A percentile compares a stretch with the other conserved stretches of the same genome.
These are phyloP conservation scores for Arthromyces matolae DNA, from an alignment of 768 basidiomycete genomes.

Conservation along the genomic window DNA sequence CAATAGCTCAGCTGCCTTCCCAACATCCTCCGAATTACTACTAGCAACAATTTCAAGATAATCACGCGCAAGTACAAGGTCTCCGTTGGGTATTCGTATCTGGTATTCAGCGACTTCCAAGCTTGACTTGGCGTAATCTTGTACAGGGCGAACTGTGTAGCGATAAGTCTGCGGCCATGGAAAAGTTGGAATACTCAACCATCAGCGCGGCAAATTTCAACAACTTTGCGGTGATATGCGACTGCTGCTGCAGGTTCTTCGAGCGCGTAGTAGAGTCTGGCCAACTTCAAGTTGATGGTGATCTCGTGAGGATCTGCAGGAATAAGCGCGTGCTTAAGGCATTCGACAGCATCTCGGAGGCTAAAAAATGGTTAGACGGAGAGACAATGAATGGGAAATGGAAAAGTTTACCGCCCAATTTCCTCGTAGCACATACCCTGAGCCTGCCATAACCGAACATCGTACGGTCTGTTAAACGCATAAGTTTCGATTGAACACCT, in stretches of 20 bases:
- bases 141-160: conserved; percentile 56
- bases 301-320: conserved; percentile 77
- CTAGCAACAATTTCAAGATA: conserved; percentile 70
- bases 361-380: conserved; percentile 36
- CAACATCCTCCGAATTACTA: conserved; percentile 82
- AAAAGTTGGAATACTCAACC: conserved; percentile 36
- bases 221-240: conserved; percentile 77
- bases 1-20: conserved; percentile 66
- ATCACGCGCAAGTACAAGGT: conserved; percentile 66
- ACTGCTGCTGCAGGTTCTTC: conserved; percentile 68
- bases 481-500: conserved; percentile 3
- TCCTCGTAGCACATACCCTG: conserved; percentile 93
- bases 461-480: conserved; percentile 69
- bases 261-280: conserved; percentile 62
- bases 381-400: background rate
- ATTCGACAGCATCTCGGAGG: conserved; percentile 84
- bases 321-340: conserved; percentile 85
- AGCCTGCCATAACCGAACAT: conserved; percentile 94
- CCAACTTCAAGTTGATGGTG: conserved; percentile 68
- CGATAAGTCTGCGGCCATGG: conserved; percentile 21
- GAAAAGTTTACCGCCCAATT: conserved; percentile 63
- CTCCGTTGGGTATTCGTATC: conserved; percentile 55
- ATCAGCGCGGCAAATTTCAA: conserved; percentile 66
- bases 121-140: conserved; percentile 81
- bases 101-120: conserved; percentile 82